These are phyloP conservation scores for Trichoderma atroviride DNA, from an alignment of 2,329 filamentous ascomycete species.

Conservation along the genomic window DNA sequence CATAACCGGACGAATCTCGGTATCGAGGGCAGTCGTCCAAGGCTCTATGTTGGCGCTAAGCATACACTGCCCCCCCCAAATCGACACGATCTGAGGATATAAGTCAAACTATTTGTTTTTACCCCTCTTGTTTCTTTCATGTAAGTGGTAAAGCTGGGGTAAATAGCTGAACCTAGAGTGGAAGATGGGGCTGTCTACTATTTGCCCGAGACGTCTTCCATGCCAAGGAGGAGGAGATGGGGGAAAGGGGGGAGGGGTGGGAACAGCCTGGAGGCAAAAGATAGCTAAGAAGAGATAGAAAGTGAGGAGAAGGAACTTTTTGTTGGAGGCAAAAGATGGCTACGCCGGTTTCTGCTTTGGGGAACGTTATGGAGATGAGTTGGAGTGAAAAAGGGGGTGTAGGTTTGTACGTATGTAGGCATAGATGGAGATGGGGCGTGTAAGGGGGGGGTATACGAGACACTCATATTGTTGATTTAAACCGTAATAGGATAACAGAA, in stretches of 20 bases:
- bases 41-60: neutral
- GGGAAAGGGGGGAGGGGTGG: neutral
- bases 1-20: slow-evolving; percentile 15
- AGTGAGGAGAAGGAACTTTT: slow-evolving; percentile 11
- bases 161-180: neutral
- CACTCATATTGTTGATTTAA: neutral
- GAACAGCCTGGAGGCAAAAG: neutral
- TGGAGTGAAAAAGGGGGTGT: neutral
- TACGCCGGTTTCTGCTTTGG: neutral
- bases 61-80: neutral
- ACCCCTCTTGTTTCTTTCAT: neutral
- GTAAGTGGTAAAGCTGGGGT: neutral
- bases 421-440: neutral
- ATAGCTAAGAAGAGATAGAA: neutral
- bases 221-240: neutral
- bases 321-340: neutral
- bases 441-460: neutral
- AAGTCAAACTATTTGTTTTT: neutral
- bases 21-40: neutral
- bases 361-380: neutral
- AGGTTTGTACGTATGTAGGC: neutral
- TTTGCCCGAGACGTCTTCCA: neutral
- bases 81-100: neutral
- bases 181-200: neutral
- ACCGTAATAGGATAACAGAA: neutral